Conservation (phyloP, 2,329 filamentous ascomycete species). For the Fusarium sp. region DNA sequence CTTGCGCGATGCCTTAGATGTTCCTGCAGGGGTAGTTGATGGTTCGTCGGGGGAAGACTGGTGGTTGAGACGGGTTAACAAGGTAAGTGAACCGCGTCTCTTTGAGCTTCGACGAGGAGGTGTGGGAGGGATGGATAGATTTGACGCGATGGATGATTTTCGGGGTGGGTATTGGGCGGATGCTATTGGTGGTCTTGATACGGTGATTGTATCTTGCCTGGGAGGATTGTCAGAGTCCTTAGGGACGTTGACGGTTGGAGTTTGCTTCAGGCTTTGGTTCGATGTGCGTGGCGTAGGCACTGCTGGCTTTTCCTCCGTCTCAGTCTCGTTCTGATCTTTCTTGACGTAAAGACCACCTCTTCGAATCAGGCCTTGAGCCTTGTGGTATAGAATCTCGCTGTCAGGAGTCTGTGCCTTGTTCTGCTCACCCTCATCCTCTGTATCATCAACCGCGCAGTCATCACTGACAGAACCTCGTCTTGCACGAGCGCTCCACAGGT, state of each 20-base stretch:
- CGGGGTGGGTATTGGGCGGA: constrained; percentile 18
- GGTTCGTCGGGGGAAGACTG: constrained; percentile 22
- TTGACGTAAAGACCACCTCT: constrained; percentile 41
- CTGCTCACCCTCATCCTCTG: constrained; percentile 36
- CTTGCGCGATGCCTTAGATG: constrained; percentile 13
- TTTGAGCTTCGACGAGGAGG: constrained; percentile 44
- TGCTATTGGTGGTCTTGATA: constrained; percentile 16
- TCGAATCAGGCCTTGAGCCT: constrained; percentile 38
- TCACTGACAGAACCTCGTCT: constrained; percentile 27
- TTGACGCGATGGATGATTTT: constrained; percentile 27
- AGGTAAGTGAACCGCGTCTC: constrained; percentile 31
- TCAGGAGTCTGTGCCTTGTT: constrained; percentile 10
- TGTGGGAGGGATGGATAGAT: constrained; percentile 20
- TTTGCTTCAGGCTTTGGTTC: constrained; percentile 18
- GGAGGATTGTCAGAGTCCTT: neutral
- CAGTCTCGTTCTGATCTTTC: constrained; percentile 4
- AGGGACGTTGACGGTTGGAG: neutral
- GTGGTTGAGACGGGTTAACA: constrained; percentile 29
- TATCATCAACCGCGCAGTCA: constrained; percentile 42
- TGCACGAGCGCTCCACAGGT: constrained; percentile 44
- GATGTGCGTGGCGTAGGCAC: constrained; percentile 3
- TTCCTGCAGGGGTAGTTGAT: neutral
- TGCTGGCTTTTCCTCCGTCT: neutral
- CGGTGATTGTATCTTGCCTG: constrained; percentile 26
- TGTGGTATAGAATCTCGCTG: constrained; percentile 30